These are phyloP conservation scores for Colletotrichum sp. DNA, from an alignment of 2,329 filamentous ascomycete species.

Conservation along the genomic window DNA sequence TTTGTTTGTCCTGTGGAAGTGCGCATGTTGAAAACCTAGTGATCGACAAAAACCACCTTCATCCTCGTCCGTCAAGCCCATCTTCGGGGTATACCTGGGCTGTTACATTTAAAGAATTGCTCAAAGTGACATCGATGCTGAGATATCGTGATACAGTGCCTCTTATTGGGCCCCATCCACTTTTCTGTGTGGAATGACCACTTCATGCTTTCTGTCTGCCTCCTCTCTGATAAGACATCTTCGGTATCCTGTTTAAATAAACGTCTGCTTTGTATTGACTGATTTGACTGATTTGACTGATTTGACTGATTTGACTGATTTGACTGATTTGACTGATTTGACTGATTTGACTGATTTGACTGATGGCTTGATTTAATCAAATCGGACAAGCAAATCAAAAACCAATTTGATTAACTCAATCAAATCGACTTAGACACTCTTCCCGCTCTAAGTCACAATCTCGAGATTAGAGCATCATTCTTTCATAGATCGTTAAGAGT, in stretches of 20 bases:
- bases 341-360: too few species aligned
- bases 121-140: background rate
- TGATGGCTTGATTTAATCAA: background rate
- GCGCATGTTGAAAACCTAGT: background rate
- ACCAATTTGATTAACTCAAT: background rate
- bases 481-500: background rate
- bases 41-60: background rate
- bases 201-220: background rate
- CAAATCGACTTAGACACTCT: accelerated
- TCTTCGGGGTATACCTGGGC: background rate
- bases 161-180: background rate
- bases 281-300: background rate
- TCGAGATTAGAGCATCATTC: accelerated
- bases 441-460: background rate
- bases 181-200: background rate
- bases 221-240: background rate
- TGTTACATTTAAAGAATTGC: background rate
- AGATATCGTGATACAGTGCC: background rate
- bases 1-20: background rate
- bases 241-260: background rate
- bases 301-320: background rate
- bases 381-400: background rate
- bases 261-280: background rate
- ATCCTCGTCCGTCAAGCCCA: background rate
- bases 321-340: too few species aligned